Evolutionary conservation across 75 land plant species (phyloP).

Genomic region (Ceratopteris richardii): DNA sequence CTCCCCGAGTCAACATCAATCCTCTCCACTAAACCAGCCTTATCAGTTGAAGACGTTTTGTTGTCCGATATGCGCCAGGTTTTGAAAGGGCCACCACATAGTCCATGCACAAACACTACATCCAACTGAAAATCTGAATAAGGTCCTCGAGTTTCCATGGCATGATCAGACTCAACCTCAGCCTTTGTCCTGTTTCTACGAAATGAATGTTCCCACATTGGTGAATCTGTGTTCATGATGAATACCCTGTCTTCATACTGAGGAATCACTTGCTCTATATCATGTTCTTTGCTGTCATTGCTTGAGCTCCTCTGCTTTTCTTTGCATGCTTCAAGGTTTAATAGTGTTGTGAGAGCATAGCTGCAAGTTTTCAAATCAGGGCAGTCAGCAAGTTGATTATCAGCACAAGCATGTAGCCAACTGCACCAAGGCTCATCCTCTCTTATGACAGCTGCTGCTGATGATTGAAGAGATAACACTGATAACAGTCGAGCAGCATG

Average conservation of each 20-base stretch:
- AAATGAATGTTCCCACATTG: constrained; percentile 46
- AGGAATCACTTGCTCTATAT: constrained; percentile 22
- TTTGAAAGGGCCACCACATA: constrained; percentile 93
- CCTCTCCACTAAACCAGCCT: constrained; percentile 81
- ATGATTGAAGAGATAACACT: constrained; percentile 58
- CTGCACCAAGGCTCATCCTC: constrained; percentile 58
- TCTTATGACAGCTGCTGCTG: constrained; percentile 44
- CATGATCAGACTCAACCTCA: not conserved
- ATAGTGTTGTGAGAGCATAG: constrained; percentile 68
- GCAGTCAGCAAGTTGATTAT: constrained; percentile 54
- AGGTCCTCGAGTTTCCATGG: not conserved
- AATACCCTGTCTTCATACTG: constrained; percentile 77
- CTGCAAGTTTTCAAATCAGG: constrained; percentile 75
- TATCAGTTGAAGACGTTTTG: constrained; percentile 64
- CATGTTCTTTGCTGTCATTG: no score
- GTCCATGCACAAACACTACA: constrained; percentile 93
- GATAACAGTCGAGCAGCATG: constrained; percentile 87
- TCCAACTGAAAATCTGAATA: constrained; percentile 38
- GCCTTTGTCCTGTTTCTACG: not conserved
- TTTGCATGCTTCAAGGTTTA: constrained; percentile 32
- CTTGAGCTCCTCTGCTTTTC: no score
- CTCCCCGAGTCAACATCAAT: constrained; percentile 90
- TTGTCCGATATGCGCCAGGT: constrained; percentile 91
- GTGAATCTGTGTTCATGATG: constrained; percentile 64
- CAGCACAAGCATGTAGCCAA: constrained; percentile 92